Evolutionary conservation across 2,329 filamentous ascomycete genomes (phyloP).

Genomic region (Volutella citrinella): DNA sequence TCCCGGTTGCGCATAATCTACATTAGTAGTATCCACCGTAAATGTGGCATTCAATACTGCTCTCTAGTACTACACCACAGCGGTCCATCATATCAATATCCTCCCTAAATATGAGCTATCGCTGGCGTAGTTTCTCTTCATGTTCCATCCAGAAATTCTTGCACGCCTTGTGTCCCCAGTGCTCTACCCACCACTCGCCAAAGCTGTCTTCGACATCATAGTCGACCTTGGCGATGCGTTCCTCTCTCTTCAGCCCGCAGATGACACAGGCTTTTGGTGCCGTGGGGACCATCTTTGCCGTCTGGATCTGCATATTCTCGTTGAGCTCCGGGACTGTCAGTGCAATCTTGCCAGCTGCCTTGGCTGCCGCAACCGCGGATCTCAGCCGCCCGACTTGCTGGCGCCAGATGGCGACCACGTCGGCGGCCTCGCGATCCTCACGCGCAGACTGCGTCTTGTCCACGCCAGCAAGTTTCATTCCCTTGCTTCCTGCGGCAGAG

Average conservation of each 20-base stretch:
- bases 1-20: no score
- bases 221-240: constrained; percentile 75
- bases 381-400: constrained; percentile 72
- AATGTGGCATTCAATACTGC: no score
- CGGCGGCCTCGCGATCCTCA: constrained; percentile 81
- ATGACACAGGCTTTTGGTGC: constrained; percentile 76
- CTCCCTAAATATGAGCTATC: no score
- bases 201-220: constrained; percentile 82
- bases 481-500: constrained; percentile 69
- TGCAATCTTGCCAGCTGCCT: constrained; percentile 51
- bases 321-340: constrained; percentile 67
- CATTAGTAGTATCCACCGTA: no score
- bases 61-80: no score
- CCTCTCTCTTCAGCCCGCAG: constrained; percentile 85
- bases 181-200: constrained; percentile 94
- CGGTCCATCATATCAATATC: no score
- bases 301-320: constrained; percentile 65
- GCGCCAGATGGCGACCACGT: constrained; percentile 73
- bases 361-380: constrained; percentile 66
- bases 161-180: constrained; percentile 79
- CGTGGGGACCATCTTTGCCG: constrained; percentile 69
- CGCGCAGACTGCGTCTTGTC: constrained; percentile 79
- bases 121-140: constrained; percentile 65
- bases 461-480: constrained; percentile 88
- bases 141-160: constrained; percentile 83